Evolutionary conservation across 345 rosid genomes (phyloP), one percentile per base, ranked within the genome.

Genomic region (Erysimum cheiranthoides): DNA sequence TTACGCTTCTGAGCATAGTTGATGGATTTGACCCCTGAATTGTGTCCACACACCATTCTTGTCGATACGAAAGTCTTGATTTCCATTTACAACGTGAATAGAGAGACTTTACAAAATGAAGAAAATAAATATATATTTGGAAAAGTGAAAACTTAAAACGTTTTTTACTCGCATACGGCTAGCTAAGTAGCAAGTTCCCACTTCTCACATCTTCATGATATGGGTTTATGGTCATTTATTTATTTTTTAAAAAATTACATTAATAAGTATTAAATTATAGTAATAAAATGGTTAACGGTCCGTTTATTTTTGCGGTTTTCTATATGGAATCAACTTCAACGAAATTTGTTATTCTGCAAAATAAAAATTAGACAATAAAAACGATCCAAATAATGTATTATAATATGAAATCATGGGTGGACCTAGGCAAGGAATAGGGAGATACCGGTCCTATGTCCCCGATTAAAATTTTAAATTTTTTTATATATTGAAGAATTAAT

Each of bases 11-110:
- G 76, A 78, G 62, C 46, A 32, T 14, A 70, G 49, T 72, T 78
- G 81, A 78, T 72, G 61, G 81, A 72, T 51, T 66, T 78, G 76
- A 71, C 80, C 61, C 49, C 54, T 42, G 77, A 71, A 60, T 58
- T 72, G 38, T 65, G 34, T 54, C 72, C 56, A 65, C 73, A 21
- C 73, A 47, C 68, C 68, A 64, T 6, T 71, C 54, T 71, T 64
- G 54, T 65, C 71, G 17, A 70, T 57, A 46, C 36, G 51, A 77
- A 77, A 46, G 16, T 71, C 36, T 36, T 46, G n/a, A 77, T 64
- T 45, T 75, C 7, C 34, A 46, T 25, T 47, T 21, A 47, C 34
- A 38, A 52, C 30, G 53, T 61, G 38, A 61, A 35, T n/a, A 11
- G 16, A 46, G 46, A 65, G 5, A 46, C 16, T 31, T 17, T 28